Percentiles rank a stretch among this genome's conserved stretches.
Evolutionary conservation across 345 rosid genomes (phyloP).

Genomic region (Raphanus sativus): DNA sequence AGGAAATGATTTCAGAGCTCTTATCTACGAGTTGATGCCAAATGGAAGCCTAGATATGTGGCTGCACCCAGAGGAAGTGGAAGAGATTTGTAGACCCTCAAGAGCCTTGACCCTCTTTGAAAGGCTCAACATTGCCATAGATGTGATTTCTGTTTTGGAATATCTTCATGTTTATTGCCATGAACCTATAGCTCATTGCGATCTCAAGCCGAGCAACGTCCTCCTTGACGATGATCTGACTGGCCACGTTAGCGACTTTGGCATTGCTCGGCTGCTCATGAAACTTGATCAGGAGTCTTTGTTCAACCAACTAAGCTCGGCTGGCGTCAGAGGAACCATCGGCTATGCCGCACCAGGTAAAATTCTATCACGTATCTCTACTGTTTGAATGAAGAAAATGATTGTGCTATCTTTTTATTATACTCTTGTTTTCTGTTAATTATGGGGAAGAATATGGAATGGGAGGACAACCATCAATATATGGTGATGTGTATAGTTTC

Average conservation of each 20-base stretch:
- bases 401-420: background rate
- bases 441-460: constrained; percentile 17
- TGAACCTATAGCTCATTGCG: background rate
- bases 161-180: background rate
- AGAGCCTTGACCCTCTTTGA: background rate
- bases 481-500: background rate
- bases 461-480: background rate
- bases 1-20: background rate
- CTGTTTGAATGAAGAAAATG: background rate
- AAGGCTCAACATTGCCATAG: background rate
- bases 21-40: background rate
- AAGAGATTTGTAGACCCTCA: background rate
- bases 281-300: background rate
- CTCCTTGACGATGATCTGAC: background rate
- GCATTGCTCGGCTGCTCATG: background rate
- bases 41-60: background rate
- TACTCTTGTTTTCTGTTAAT: background rate
- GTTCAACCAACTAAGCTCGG: background rate
- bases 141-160: background rate
- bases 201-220: background rate
- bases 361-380: background rate
- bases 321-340: constrained; percentile 22
- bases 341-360: constrained; percentile 31
- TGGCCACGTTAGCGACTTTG: background rate
- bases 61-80: background rate